Evolutionary conservation across 306 rosid species (phyloP), one percentile per base, ranked within the genome.

Genomic region (Inga oerstediana): DNA sequence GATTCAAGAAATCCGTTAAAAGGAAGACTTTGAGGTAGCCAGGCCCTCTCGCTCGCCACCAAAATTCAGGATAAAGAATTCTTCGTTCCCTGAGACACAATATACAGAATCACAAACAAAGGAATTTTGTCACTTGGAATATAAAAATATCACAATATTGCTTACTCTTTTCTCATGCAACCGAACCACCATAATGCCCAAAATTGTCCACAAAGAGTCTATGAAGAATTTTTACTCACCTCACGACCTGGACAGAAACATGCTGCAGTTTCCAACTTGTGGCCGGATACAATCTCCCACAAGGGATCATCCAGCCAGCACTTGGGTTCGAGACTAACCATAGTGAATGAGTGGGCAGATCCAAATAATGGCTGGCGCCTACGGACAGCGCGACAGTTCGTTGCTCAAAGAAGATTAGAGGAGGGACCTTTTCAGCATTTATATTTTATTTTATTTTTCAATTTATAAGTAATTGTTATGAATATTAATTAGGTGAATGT

Each of bases 241-340:
- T 92, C 95, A 78, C 97, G 87, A 54, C 97, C 98, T 8, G 91
- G 93, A 97, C 98, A 96, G 86, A 94, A 94, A 51, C 86, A 93
- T 0, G 97, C 87, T 2, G 98, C 84, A 78, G 98, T 98, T 59
- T 75, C 85, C 80, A 94, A 86, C 3, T 98, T 98, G 30, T 91
- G 87, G 35, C 86, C 91, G 45, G 76, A n/a, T 59, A 86, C 16
- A 92, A 91, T 96, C 82, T 92, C 97, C 97, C 98, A 96, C 72
- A 94, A 54, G 14, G 98, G 97, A 85, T 93, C 97, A 49, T 97
- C 99, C 0, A 90, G 86, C 97, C 98, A 92, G 93, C 97, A 93
- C 81, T 91, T 91, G 30, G 30, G 64, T n/a, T 20, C 30, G 11
- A 19, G 27, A 58, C 64, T 20, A 56, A 4, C 66, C 14, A 27